These are phyloP conservation scores for Papiliotrema laurentii DNA, from an alignment of 1,284 basidiomycete genomes.

Conservation along the genomic window DNA sequence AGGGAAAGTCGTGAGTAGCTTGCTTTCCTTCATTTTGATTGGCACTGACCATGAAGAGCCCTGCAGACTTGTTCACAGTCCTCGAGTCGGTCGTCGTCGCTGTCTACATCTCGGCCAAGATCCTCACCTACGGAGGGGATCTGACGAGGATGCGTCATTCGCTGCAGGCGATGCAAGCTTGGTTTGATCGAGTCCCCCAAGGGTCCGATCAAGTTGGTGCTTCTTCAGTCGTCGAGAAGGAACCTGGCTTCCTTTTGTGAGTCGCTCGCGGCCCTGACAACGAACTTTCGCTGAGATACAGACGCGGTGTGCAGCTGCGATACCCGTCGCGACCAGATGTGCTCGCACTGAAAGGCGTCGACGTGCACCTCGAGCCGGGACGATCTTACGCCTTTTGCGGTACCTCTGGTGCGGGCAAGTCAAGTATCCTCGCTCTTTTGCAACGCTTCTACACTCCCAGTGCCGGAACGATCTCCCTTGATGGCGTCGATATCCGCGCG, in stretches of 20 bases:
- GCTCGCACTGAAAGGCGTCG: conserved; percentile 20
- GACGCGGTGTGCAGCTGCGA: conserved; percentile 26
- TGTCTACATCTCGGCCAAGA: conserved; percentile 32
- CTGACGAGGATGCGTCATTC: conserved; percentile 26
- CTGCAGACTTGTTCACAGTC: conserved; percentile 29
- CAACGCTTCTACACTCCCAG: conserved; percentile 50
- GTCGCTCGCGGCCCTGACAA: neutral
- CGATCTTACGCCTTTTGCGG: conserved; percentile 37
- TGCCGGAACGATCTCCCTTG: conserved; percentile 43
- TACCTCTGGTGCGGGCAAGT: conserved; percentile 16
- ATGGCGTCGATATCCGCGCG: conserved; percentile 44
- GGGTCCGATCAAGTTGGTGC: conserved; percentile 4
- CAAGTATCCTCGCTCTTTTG: conserved; percentile 42
- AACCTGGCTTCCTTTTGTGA: conserved; percentile 18
- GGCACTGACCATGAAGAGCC: conserved; percentile 14
- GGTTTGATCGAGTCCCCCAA: conserved; percentile 31
- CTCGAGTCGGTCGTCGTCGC: conserved; percentile 49
- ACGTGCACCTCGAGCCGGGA: conserved; percentile 25
- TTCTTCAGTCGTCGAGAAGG: conserved; percentile 2
- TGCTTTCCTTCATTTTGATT: neutral
- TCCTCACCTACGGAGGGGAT: conserved; percentile 38
- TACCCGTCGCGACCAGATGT: conserved; percentile 31
- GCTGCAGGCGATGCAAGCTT: conserved; percentile 25
- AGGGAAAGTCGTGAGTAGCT: conserved; percentile 20
- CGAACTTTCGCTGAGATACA: neutral